Percentiles rank a stretch among this genome's conserved stretches.
phyloP scores from a whole-genome alignment of 352 stramenopile species.

The Phytophthora sp. region DNA sequence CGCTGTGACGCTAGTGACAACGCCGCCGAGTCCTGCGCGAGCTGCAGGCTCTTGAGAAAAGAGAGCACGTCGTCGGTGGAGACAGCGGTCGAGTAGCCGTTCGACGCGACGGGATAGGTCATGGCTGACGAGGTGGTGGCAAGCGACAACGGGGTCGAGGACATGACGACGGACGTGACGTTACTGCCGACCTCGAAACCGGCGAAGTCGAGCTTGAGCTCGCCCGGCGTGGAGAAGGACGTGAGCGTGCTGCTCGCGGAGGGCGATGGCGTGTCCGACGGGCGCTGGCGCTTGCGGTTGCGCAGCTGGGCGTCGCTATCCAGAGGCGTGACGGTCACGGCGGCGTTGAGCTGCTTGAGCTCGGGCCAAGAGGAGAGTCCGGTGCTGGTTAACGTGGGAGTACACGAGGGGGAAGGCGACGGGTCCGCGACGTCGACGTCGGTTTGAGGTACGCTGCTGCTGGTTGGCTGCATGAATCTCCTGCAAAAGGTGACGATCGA shows the following conservation, averaged over 20 bases:
- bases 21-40: constrained; percentile 39
- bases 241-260: constrained; percentile 5
- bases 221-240: constrained; percentile 42
- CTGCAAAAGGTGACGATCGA: no score
- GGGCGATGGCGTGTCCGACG: constrained; percentile 20
- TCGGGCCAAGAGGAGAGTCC: constrained; percentile 37
- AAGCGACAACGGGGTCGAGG: constrained; percentile 17
- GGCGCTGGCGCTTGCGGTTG: constrained; percentile 48
- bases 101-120: constrained; percentile 17
- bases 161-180: constrained; percentile 16
- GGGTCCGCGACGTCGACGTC: constrained; percentile 24
- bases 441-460: constrained; percentile 4
- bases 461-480: constrained; percentile 30
- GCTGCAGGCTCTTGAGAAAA: constrained; percentile 61
- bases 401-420: constrained; percentile 5
- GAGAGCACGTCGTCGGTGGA: constrained; percentile 44
- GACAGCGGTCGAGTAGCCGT: constrained; percentile 15
- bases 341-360: constrained; percentile 37
- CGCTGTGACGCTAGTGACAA: constrained; percentile 42
- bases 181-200: constrained; percentile 49
- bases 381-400: constrained; percentile 5
- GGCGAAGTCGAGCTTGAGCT: constrained; percentile 72
- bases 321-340: constrained; percentile 37
- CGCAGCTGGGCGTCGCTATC: constrained; percentile 36
- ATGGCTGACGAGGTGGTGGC: constrained; percentile 27